These are phyloP conservation scores for Pleurotus pulmonarius DNA, from an alignment of 768 basidiomycete genomes.

Conservation along the genomic window DNA sequence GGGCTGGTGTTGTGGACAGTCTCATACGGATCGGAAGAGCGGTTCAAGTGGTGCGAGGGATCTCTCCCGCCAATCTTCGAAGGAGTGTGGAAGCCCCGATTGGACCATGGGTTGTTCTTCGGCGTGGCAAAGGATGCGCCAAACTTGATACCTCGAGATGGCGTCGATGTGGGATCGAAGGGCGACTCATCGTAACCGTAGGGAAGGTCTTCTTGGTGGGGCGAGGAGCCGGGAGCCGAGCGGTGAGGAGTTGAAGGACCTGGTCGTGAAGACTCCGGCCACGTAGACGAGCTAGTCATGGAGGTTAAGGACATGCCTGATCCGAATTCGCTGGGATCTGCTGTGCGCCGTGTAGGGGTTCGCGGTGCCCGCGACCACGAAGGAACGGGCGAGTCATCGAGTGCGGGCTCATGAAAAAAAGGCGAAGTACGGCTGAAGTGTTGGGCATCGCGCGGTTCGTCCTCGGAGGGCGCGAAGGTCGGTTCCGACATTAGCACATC, in stretches of 20 bases:
- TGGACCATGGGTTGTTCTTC: constrained; percentile 49
- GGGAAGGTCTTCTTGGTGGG: constrained; percentile 30
- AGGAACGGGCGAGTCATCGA: constrained; percentile 54
- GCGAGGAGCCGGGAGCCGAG: constrained; percentile 30
- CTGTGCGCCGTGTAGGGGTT: constrained; percentile 42
- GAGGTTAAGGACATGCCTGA: constrained; percentile 26
- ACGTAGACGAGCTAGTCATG: constrained; percentile 31
- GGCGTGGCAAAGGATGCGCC: constrained; percentile 56
- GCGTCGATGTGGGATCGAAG: constrained; percentile 79
- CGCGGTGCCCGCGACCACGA: constrained; percentile 43
- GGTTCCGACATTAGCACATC: constrained; percentile 46
- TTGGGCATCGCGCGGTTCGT: constrained; percentile 31
- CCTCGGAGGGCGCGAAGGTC: constrained; percentile 66
- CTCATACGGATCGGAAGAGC: background rate
- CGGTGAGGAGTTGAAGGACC: constrained; percentile 56
- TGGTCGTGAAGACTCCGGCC: constrained; percentile 47
- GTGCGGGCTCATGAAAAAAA: constrained; percentile 48
- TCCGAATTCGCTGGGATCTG: constrained; percentile 16
- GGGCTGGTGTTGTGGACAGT: constrained; percentile 2
- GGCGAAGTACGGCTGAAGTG: constrained; percentile 27
- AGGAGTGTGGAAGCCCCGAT: constrained; percentile 52
- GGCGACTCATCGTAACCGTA: constrained; percentile 44
- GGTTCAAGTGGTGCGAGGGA: background rate
- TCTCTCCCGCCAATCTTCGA: constrained; percentile 28
- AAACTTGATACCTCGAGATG: constrained; percentile 73